A percentile compares a stretch with the other conserved stretches of the same genome.
Conservation (phyloP, 352 stramenopile genomes). For the Globisporangium yorkense region DNA sequence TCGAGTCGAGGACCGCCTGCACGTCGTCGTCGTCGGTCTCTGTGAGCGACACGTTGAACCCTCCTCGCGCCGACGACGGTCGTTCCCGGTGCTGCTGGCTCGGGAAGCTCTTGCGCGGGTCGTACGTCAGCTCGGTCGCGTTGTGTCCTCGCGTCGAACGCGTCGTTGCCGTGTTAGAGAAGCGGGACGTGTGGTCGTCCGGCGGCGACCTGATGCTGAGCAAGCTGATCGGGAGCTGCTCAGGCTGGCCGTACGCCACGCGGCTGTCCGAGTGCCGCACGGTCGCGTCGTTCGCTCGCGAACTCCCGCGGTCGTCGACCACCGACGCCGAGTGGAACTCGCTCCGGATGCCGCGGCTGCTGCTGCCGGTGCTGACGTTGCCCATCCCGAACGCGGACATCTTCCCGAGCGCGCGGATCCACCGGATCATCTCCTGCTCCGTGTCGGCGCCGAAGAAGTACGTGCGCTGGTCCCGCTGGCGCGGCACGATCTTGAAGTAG, state of each 20-base stretch:
- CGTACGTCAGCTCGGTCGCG: conserved; percentile 10
- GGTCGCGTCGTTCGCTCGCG: not conserved
- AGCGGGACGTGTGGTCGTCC: not conserved
- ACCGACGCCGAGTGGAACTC: conserved; percentile 7
- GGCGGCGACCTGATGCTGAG: conserved; percentile 3
- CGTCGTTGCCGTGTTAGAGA: conserved; percentile 1
- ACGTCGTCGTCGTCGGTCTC: conserved; percentile 7
- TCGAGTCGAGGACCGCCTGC: conserved; percentile 4
- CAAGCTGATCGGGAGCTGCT: conserved; percentile 4
- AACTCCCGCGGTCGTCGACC: not conserved
- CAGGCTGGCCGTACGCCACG: conserved; percentile 10
- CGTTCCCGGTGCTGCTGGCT: not conserved
- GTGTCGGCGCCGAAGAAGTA: conserved; percentile 72
- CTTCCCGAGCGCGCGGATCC: conserved; percentile 51
- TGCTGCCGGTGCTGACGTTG: not conserved
- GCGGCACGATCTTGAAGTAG: conserved; percentile 69
- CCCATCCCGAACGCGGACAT: conserved; percentile 32
- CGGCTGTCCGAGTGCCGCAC: conserved; percentile 18
- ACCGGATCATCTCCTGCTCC: conserved; percentile 61
- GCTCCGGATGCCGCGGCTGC: not conserved
- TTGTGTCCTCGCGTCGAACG: not conserved
- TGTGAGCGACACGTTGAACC: not conserved
- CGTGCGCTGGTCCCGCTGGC: conserved; percentile 44
- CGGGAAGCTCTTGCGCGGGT: conserved; percentile 2
- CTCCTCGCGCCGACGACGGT: conserved; percentile 4